Percentiles rank a stretch among this genome's conserved stretches.
phyloP scores from a whole-genome alignment of 2,329 filamentous ascomycete species.

The Penicillium brevicompactum region DNA sequence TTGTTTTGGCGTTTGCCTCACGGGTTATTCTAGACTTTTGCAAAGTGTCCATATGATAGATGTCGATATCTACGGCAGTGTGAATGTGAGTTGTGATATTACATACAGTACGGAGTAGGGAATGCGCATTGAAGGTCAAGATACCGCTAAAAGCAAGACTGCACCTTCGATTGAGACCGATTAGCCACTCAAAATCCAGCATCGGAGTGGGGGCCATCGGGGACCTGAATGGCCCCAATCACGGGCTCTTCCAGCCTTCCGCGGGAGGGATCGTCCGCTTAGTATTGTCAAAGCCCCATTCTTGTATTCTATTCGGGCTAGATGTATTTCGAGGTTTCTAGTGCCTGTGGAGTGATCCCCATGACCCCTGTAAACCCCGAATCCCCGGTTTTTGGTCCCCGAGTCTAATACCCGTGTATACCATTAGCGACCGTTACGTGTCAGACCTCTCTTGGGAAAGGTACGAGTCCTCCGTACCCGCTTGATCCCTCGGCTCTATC shows the following conservation, averaged over 20 bases:
- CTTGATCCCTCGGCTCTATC: not conserved
- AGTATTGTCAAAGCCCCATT: not conserved
- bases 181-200: slow-evolving; percentile 11
- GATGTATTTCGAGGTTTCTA: not conserved
- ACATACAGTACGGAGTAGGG: not conserved
- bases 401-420: not conserved
- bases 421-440: slow-evolving; percentile 31
- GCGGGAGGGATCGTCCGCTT: slow-evolving; percentile 17
- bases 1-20: not conserved
- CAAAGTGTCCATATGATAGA: not conserved
- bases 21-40: not conserved
- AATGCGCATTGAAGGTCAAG: not conserved
- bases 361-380: slow-evolving; percentile 8
- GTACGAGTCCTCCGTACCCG: slow-evolving; percentile 7
- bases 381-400: slow-evolving; percentile 9
- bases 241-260: slow-evolving; percentile 18
- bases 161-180: slow-evolving; percentile 6
- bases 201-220: slow-evolving; percentile 13
- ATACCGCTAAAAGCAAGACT: not conserved
- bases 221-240: slow-evolving; percentile 5
- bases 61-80: not conserved
- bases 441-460: slow-evolving; percentile 31
- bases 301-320: slow-evolving; percentile 7
- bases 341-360: not conserved
- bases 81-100: not conserved